Evolutionary conservation across 2,329 filamentous ascomycete species (phyloP), one percentile per base, ranked within the genome.

Genomic region (Beauveria asiatica): DNA sequence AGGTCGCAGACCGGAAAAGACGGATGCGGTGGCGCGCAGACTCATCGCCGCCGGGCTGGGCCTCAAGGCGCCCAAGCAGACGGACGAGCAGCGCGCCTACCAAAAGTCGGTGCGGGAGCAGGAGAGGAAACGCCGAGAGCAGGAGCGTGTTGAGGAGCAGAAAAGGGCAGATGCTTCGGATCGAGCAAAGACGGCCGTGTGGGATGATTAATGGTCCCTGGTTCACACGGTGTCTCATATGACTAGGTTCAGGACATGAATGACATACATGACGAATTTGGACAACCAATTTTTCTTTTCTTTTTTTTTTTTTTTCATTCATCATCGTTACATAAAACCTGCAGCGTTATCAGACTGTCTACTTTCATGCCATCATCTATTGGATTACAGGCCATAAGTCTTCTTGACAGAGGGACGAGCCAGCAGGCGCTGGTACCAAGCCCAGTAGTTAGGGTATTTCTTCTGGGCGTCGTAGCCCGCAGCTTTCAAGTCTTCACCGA

Each of bases 11-110:
- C 93, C 92, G 0, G 92, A 96, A 75, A 99, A 96, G 79, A 95
- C 92, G 63, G 95, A 95, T 63, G 90, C 92, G 0, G 91, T 96
- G 44, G 94, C 94, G 5, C 84, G 89, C 63, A 81, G 94, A 62
- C 81, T 99, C 83, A 97, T 99, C 71, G 92, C 91, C 0, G 89
- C 89, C 3, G 92, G 90, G 0, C 76, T 97, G 65, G 94, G 94
- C 1, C 83, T 97, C 59, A 85, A 86, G 68, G 85, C 87, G 39
- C 90, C 91, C 37, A 88, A 84, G 76, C 83, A 87, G 72, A 97
- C 91, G 1, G 91, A 95, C 64, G 92, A 97, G 75, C 89, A 96
- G 79, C 83, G 81, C 67, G 89, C 90, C 58, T 97, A 94, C 71
- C 92, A 97, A 68, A 84, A 81, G 65, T 87, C 89, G 1, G 78